Base-by-base conservation (phyloP, 495 filamentous ascomycete genomes). In the Podospora didyma region DNA sequence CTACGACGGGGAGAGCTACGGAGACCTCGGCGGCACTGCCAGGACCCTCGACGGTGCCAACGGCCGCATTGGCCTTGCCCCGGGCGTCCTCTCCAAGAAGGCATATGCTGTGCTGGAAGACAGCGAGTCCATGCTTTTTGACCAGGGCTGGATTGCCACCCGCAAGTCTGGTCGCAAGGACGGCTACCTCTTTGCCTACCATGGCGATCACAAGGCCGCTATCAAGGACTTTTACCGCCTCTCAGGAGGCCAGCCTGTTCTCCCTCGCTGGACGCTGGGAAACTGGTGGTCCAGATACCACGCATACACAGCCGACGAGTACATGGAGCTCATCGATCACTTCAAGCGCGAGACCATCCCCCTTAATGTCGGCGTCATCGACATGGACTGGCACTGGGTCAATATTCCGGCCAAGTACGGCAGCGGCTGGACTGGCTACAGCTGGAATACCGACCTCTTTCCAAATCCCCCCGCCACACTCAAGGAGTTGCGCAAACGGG, bases 251-350 rank as follows among this genome's bases (percentile, higher is more conserved):
- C 81, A 84, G 60, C 81, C 82, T 9, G 26, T 80, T 5, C 63
- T 86, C 3, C 82, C 82, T 0, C 74, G 82, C 10, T 86, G 72
- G 69, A 71, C 76, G 0, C 65, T 86, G n/a, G 82, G 82, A 0
- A 86, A 86, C 57, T 86, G 82, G 82, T 86, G 81, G 81, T 81
- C 78, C 23, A 72, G 82, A 11, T 86, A 84, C 62, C 75, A 85
- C 60, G 71, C 69, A 1, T 86, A 83, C 60, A 62, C 62, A 1
- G 68, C 65, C 7, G 57, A 72, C 16, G 81, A 84, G 59, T 84
- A 83, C 62, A 45, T 83, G 3, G 62, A 63, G 3, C 65, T 86
- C 21, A 75, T 85, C 72, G 73, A 79, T 57, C 64, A 66, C 21
- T 83, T 85, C 56, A 53, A 63, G 28, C 39, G 60, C 14, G 66